Evolutionary conservation across 2,329 filamentous ascomycete species (phyloP), one percentile per base, ranked within the genome.

Genomic region (Fusarium agapanthi): DNA sequence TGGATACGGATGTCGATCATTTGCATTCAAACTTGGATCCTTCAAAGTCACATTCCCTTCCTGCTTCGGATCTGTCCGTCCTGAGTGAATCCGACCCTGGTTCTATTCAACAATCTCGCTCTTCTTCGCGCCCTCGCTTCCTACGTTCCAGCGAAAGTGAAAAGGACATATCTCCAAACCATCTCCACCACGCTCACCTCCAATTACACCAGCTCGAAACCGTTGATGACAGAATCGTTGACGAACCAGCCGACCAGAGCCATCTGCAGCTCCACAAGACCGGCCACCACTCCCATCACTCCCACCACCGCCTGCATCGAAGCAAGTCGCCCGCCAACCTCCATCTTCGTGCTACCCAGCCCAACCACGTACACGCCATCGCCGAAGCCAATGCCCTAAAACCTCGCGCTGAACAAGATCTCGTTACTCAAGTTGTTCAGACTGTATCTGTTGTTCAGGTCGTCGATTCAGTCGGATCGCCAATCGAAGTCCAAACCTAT

Each of bases 361-460:
- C 62, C 62, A 60, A 61, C 28, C 45, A 61, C 53, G 34, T 26
- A 48, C 55, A 57, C 44, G 54, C 66, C 57, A 68, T 65, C 67
- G 71, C 69, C 47, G 56, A 73, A 65, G 66, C 65, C 47, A 59
- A 75, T 71, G 61, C 61, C 43, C 58, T 69, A 61, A 61, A 66
- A 47, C 71, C 71, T 58, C 69, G 61, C 51, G 69, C 64, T 63
- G 72, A 67, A 61, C 58, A 76, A 32, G 66, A 63, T 44, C 80
- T 82, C 74, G 80, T 87, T 75, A 86, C 83, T 20, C 80, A 82
- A 67, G 81, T 90, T 75, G 81, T 88, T 59, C 84, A 88, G 78
- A 89, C 88, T 74, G 80, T 90, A 71, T 88, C 87, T 32, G 81
- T 89, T 77, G 79, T 89, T 61, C 84, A 89, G 72, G 76, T 87